phyloP scores from a whole-genome alignment of 2,329 filamentous ascomycete genomes.

The Neonectria magnoliae region DNA sequence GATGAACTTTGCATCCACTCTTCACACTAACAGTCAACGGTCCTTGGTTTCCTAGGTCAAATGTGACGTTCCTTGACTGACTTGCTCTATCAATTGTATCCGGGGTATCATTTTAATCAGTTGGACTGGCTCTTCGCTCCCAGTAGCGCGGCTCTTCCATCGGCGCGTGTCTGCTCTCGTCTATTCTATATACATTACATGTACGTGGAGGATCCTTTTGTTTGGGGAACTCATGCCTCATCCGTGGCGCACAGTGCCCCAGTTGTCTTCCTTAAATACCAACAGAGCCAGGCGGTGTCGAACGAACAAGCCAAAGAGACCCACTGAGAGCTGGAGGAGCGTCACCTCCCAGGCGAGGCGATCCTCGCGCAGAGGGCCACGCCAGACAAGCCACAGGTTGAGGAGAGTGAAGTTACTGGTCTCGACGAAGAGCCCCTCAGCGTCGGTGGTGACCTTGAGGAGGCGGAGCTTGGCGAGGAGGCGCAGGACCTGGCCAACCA shows the following conservation, averaged over 20 bases:
- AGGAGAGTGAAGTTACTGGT: constrained; percentile 92
- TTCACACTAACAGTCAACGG: not conserved
- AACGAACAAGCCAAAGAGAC: constrained; percentile 84
- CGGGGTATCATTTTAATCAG: constrained; percentile 30
- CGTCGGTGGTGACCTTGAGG: constrained; percentile 73
- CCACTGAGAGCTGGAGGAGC: constrained; percentile 78
- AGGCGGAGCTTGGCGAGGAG: constrained; percentile 75
- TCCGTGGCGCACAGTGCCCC: constrained; percentile 52
- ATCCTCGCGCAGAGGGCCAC: constrained; percentile 90
- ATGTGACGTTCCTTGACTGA: not conserved
- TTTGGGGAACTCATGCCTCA: not conserved
- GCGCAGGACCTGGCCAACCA: constrained; percentile 72
- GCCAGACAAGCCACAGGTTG: constrained; percentile 96
- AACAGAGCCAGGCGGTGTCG: constrained; percentile 86
- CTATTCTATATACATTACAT: constrained; percentile 10
- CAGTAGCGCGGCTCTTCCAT: not conserved
- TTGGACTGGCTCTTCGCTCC: not conserved
- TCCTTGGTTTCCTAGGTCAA: too few species aligned
- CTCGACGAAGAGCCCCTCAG: constrained; percentile 76
- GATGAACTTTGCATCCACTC: constrained; percentile 21
- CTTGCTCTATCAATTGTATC: not conserved
- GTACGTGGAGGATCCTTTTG: not conserved
- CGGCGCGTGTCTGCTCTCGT: not conserved
- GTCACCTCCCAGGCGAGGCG: constrained; percentile 82
- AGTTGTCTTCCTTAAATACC: constrained; percentile 92